These are phyloP conservation scores for Coniochaeta sp. DNA, from an alignment of 2,329 filamentous ascomycete genomes.

Conservation along the genomic window DNA sequence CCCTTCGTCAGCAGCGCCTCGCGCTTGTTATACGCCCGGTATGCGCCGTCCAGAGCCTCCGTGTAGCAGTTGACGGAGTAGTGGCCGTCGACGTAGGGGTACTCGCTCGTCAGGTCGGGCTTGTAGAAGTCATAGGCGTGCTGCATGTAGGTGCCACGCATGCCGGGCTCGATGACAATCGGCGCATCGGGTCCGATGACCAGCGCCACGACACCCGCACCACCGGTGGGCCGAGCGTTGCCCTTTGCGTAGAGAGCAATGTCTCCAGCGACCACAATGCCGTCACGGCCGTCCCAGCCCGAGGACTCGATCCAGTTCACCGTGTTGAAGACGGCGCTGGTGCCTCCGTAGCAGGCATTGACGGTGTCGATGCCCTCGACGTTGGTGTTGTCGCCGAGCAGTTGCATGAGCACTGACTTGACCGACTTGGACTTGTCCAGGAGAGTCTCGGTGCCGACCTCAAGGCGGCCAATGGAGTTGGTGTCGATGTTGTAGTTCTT, in stretches of 20 bases:
- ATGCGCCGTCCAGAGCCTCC: constrained; percentile 72
- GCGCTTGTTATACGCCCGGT: constrained; percentile 71
- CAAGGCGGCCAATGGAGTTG: constrained; percentile 70
- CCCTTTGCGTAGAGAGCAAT: constrained; percentile 84
- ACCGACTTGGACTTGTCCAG: constrained; percentile 89
- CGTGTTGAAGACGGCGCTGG: constrained; percentile 76
- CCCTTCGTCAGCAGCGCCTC: constrained; percentile 51
- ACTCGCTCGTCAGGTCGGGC: constrained; percentile 80
- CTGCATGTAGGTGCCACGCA: constrained; percentile 73
- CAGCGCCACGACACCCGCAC: constrained; percentile 72
- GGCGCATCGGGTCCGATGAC: constrained; percentile 73
- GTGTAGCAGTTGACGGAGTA: constrained; percentile 78
- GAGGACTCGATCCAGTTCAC: constrained; percentile 85
- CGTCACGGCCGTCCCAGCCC: constrained; percentile 77
- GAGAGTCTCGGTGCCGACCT: constrained; percentile 80
- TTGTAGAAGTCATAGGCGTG: constrained; percentile 90
- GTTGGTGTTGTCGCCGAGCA: constrained; percentile 78
- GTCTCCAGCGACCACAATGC: constrained; percentile 72
- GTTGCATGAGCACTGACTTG: constrained; percentile 82
- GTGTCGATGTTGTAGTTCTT: constrained; percentile 78
- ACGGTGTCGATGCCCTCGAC: constrained; percentile 77
- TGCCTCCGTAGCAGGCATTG: constrained; percentile 83
- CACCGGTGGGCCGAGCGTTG: constrained; percentile 72
- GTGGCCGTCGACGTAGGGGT: constrained; percentile 78
- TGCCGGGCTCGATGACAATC: constrained; percentile 68